Conservation (phyloP, 495 filamentous ascomycete genomes). For the Penicillium coffeae region DNA sequence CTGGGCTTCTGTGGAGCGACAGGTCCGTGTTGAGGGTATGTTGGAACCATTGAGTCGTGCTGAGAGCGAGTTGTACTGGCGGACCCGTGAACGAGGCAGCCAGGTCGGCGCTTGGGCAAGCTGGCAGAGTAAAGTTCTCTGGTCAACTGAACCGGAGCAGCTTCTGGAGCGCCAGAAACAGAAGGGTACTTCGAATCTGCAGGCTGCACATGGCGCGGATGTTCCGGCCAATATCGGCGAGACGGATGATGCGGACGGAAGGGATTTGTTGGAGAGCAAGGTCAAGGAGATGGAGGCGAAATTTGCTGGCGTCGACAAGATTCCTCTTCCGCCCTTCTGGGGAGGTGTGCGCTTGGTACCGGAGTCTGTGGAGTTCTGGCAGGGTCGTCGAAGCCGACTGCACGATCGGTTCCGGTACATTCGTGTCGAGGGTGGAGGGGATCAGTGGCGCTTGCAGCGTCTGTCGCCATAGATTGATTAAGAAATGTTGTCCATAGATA, state of each 20-base stretch:
- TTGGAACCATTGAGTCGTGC: conserved; percentile 61
- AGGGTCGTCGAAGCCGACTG: conserved; percentile 79
- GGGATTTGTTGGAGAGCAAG: conserved; percentile 60
- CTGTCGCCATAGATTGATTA: conserved; percentile 33
- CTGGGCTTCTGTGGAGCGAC: conserved; percentile 71
- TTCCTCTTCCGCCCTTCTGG: conserved; percentile 93
- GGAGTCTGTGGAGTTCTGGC: conserved; percentile 90
- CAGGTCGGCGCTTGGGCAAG: conserved; percentile 93
- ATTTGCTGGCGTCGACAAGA: conserved; percentile 70
- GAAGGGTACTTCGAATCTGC: conserved; percentile 31
- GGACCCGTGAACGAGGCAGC: conserved; percentile 72
- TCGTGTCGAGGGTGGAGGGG: conserved; percentile 53
- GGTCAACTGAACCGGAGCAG: conserved; percentile 31
- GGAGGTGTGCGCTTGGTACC: conserved; percentile 85
- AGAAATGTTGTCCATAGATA: background rate
- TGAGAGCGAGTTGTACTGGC: conserved; percentile 86
- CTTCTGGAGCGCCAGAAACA: conserved; percentile 24
- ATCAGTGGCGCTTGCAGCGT: conserved; percentile 37
- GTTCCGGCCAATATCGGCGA: conserved; percentile 55
- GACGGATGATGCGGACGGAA: conserved; percentile 57
- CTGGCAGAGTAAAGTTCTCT: conserved; percentile 72
- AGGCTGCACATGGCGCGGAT: conserved; percentile 33
- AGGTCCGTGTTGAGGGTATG: conserved; percentile 78
- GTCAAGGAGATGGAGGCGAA: conserved; percentile 66
- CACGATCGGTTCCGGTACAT: conserved; percentile 92